Conservation (phyloP, 2,329 filamentous ascomycete species). For the Fusarium circinatum region DNA sequence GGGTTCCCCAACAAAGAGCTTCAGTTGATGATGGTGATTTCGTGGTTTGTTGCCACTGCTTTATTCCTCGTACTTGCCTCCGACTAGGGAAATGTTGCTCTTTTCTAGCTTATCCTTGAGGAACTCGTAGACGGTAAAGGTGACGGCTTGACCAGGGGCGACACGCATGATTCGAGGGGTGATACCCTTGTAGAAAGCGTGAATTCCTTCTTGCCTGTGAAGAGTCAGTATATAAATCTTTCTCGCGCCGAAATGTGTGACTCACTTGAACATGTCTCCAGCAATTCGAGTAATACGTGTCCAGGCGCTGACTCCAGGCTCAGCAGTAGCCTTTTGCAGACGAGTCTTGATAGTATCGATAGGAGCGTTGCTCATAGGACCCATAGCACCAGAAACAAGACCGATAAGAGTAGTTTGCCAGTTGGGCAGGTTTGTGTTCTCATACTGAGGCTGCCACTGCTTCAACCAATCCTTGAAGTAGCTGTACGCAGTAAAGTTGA, state of each 20-base stretch:
- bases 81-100: constrained; percentile 68
- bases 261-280: constrained; percentile 82
- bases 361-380: constrained; percentile 93
- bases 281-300: constrained; percentile 82
- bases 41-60: not conserved
- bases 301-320: constrained; percentile 82
- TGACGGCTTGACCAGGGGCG: constrained; percentile 89
- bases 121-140: constrained; percentile 81
- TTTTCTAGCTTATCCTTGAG: constrained; percentile 78
- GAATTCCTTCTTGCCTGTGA: constrained; percentile 83
- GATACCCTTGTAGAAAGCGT: constrained; percentile 99
- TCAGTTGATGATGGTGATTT: not conserved
- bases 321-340: constrained; percentile 87
- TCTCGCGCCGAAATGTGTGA: not conserved
- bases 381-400: constrained; percentile 92
- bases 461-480: constrained; percentile 88
- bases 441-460: constrained; percentile 75
- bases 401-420: constrained; percentile 94
- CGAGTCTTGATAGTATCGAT: constrained; percentile 99
- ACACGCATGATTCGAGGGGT: constrained; percentile 98
- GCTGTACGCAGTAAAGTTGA: constrained; percentile 98
- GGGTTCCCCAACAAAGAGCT: not conserved
- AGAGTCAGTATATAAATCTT: constrained; percentile 6
- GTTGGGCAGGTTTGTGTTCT: constrained; percentile 74
- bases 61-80: constrained; percentile 75